Conservation (phyloP, 805 yeast species). For the Zygotorulaspora chibaensis region DNA sequence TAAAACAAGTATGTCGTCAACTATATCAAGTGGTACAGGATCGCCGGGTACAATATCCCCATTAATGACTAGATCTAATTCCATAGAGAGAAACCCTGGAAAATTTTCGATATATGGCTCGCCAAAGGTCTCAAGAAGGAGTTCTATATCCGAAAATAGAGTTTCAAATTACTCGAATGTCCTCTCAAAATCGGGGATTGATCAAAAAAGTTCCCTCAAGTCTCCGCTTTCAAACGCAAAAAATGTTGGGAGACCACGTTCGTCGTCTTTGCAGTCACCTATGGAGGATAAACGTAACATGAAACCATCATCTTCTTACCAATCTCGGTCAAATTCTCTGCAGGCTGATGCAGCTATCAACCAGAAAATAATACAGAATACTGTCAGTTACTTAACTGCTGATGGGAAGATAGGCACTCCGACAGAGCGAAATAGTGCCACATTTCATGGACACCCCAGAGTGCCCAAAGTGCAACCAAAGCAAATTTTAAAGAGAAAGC, state of each 20-base stretch:
- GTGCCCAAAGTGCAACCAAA: neutral
- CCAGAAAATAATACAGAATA: slow-evolving; percentile 28
- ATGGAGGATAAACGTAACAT: slow-evolving; percentile 5
- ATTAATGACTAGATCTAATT: slow-evolving; percentile 21
- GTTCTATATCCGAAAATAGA: slow-evolving; percentile 15
- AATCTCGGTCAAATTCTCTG: slow-evolving; percentile 31
- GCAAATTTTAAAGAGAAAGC: neutral
- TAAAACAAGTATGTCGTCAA: slow-evolving; percentile 11
- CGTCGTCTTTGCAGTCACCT: slow-evolving; percentile 33
- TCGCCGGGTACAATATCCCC: slow-evolving; percentile 21
- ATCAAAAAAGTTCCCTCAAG: slow-evolving; percentile 6
- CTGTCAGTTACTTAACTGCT: slow-evolving; percentile 7
- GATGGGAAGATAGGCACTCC: neutral
- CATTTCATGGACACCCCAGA: neutral
- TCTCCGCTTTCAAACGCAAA: slow-evolving; percentile 7
- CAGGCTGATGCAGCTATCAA: slow-evolving; percentile 28
- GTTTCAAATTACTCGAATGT: slow-evolving; percentile 1
- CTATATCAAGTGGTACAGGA: slow-evolving; percentile 10
- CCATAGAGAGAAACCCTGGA: slow-evolving; percentile 12
- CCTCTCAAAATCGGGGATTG: slow-evolving; percentile 2
- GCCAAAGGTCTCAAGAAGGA: slow-evolving; percentile 20
- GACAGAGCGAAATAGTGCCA: neutral
- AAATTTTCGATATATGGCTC: slow-evolving; percentile 11
- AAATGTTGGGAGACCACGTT: slow-evolving; percentile 26
- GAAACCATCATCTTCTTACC: slow-evolving; percentile 1